phyloP scores from a whole-genome alignment of 495 filamentous ascomycete species.

The Astrothelium subdiscretum region DNA sequence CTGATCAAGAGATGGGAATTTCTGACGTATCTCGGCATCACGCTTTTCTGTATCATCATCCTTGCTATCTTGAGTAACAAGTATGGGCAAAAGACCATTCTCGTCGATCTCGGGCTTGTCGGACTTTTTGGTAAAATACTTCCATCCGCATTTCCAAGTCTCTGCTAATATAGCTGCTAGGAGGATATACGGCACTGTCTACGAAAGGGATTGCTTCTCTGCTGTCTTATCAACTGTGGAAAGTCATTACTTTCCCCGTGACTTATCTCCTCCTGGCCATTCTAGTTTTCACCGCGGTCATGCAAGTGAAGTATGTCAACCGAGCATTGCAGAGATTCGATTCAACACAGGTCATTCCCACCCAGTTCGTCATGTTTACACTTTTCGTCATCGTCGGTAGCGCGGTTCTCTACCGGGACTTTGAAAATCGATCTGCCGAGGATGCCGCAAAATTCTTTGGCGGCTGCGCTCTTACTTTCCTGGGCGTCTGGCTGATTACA shows the following conservation, averaged over 20 bases:
- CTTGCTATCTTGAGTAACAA: constrained; percentile 72
- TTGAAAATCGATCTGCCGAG: constrained; percentile 59
- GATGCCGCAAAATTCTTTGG: constrained; percentile 75
- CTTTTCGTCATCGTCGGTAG: constrained; percentile 90
- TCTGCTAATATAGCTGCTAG: constrained; percentile 34
- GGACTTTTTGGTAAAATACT: constrained; percentile 73
- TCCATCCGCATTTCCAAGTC: neutral
- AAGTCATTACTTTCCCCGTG: constrained; percentile 78
- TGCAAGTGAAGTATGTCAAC: constrained; percentile 95
- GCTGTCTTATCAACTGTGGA: constrained; percentile 77
- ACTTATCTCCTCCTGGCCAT: constrained; percentile 73
- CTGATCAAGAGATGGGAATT: constrained; percentile 86
- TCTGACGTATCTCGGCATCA: constrained; percentile 76
- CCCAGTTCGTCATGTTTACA: constrained; percentile 94
- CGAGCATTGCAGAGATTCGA: constrained; percentile 89
- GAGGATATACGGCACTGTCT: constrained; percentile 87
- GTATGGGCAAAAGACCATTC: constrained; percentile 72
- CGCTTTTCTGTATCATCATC: constrained; percentile 53
- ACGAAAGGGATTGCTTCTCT: constrained; percentile 95
- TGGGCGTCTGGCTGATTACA: constrained; percentile 90
- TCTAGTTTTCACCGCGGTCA: constrained; percentile 70
- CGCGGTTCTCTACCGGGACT: constrained; percentile 86
- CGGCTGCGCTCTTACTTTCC: constrained; percentile 81
- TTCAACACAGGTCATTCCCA: constrained; percentile 92
- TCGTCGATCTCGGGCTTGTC: constrained; percentile 88